Conservation (phyloP, 768 basidiomycete genomes). For the Lanmaoa pseudosensibilis region DNA sequence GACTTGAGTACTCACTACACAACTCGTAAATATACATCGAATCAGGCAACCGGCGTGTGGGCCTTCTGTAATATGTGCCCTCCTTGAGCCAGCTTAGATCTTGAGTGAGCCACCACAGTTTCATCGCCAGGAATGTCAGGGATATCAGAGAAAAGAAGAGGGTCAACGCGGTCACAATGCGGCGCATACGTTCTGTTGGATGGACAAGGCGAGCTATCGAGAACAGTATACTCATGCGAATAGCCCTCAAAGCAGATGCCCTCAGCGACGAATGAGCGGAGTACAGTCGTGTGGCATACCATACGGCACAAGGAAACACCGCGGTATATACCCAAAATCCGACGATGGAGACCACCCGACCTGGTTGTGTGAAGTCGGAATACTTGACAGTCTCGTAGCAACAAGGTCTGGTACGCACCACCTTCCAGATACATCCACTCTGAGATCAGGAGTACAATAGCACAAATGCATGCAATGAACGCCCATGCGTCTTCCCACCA, state of each 20-base stretch:
- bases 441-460: constrained; percentile 1
- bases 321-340: constrained; percentile 16
- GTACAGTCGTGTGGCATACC: constrained; percentile 11
- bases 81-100: constrained; percentile 7
- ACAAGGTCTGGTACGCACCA: constrained; percentile 10
- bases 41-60: constrained; percentile 1
- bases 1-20: constrained; percentile 13
- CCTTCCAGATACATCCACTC: constrained; percentile 19
- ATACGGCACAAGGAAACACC: constrained; percentile 9
- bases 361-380: constrained; percentile 1
- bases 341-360: constrained; percentile 1
- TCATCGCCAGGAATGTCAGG: constrained; percentile 1
- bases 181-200: constrained; percentile 6
- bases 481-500: constrained; percentile 28
- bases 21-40: constrained; percentile 12
- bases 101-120: constrained; percentile 12
- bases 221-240: constrained; percentile 23
- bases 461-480: constrained; percentile 7
- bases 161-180: constrained; percentile 8
- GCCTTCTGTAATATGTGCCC: background rate
- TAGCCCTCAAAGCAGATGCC: constrained; percentile 11
- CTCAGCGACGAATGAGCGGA: background rate
- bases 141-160: constrained; percentile 11
- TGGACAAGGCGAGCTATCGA: constrained; percentile 24
- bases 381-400: background rate